Evolutionary conservation across 768 basidiomycete genomes (phyloP).

Genomic region (Amanita polypyramis): DNA sequence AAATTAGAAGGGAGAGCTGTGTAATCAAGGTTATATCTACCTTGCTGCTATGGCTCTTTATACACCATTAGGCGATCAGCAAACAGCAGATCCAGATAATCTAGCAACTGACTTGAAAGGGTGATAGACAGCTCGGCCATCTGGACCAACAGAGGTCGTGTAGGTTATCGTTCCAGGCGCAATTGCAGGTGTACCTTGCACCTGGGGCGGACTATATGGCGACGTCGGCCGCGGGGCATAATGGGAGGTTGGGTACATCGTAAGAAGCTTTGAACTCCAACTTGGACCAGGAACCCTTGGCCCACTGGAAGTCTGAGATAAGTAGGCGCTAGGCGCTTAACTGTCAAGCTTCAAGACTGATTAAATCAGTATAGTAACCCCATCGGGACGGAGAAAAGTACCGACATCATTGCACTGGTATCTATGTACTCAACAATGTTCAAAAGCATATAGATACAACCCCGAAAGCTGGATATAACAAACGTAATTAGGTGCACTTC

Average conservation of each 20-base stretch:
- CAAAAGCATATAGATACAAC: slow-evolving; percentile 1
- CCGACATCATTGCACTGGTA: background rate
- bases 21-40: slow-evolving; percentile 26
- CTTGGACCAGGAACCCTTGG: background rate
- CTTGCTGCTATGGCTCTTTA: slow-evolving; percentile 65
- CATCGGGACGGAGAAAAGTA: background rate
- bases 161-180: slow-evolving; percentile 64
- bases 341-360: background rate
- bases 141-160: slow-evolving; percentile 49
- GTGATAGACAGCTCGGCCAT: slow-evolving; percentile 59
- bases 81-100: slow-evolving; percentile 5
- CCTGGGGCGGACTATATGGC: slow-evolving; percentile 15
- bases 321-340: background rate
- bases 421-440: background rate
- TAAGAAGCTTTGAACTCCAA: background rate
- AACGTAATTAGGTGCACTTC: background rate
- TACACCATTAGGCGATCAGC: slow-evolving; percentile 10
- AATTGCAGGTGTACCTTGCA: slow-evolving; percentile 24
- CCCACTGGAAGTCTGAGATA: background rate
- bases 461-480: background rate
- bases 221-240: slow-evolving; percentile 16
- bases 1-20: slow-evolving; percentile 7
- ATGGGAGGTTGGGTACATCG: slow-evolving; percentile 24
- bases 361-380: slow-evolving; percentile 1
- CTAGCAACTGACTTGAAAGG: slow-evolving; percentile 48